Base-by-base conservation (phyloP, 2,329 filamentous ascomycete species). In the Huntiella abstrusa region DNA sequence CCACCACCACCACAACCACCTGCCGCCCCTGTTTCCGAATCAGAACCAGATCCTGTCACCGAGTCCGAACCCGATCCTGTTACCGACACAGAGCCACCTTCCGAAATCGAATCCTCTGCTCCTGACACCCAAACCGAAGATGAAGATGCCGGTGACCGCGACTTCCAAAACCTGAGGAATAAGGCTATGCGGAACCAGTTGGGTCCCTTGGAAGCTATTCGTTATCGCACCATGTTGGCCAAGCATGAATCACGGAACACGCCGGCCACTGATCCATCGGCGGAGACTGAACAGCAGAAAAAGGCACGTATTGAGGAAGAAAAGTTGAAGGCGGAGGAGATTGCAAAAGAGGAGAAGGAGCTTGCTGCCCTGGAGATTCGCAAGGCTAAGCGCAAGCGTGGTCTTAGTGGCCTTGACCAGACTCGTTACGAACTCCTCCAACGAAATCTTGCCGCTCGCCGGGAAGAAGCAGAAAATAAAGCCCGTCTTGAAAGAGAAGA, bases 31-130 rank as follows among this genome's bases (percentile, higher is more conserved):
- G 43, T 36, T 16, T 40, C 48, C 15, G 48, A 47, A 34, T 41
- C 44, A 4, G 48, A 49, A 34, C 45, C 48, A 12, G 48, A 49
- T 28, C 33, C 40, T 5, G 43, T 49, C 8, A 49, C 47, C 5
- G 47, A 49, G 28, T 46, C 47, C 17, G 47, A 49, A 17, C 47
- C 47, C 8, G 47, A 49, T 32, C 48, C 48, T 4, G 44, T 47
- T 11, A 49, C 48, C 35, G 48, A 49, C 22, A 49, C 48, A 5
- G 48, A 49, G 35, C 48, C 48, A 10, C 48, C 48, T 15, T 49
- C 48, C 10, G 48, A 49, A 33, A 46, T 49, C 19, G 48, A 49
- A 41, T 49, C 48, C 8, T 49, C 48, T 8, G 48, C 44, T 7
- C 44, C 48, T 3, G 48, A 49, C 33, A 45, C 48, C 2, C 48